These are phyloP conservation scores for Colletotrichum siamense DNA, from an alignment of 2,329 filamentous ascomycete species.

Conservation along the genomic window DNA sequence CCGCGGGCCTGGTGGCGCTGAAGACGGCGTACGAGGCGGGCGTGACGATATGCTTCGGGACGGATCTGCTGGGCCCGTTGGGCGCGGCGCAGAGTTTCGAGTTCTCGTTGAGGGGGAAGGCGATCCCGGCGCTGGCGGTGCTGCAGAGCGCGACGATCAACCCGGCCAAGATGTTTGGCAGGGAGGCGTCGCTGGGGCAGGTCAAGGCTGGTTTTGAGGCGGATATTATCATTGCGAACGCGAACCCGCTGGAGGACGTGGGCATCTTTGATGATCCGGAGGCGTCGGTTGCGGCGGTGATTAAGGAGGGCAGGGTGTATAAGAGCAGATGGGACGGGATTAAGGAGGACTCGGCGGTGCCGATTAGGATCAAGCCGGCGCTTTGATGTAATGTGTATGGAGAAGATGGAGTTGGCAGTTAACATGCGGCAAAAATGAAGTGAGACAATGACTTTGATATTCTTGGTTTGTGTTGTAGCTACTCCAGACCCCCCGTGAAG, in stretches of 20 bases:
- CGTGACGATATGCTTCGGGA: slow-evolving; percentile 62
- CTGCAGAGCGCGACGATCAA: slow-evolving; percentile 46
- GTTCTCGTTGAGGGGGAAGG: slow-evolving; percentile 32
- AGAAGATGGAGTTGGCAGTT: neutral
- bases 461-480: neutral
- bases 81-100: slow-evolving; percentile 35
- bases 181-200: slow-evolving; percentile 53
- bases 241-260: slow-evolving; percentile 61
- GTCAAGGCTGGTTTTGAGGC: slow-evolving; percentile 55
- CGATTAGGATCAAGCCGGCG: slow-evolving; percentile 10
- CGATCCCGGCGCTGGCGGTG: slow-evolving; percentile 27
- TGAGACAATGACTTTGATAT: neutral
- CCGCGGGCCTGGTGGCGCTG: slow-evolving; percentile 49
- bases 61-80: slow-evolving; percentile 39
- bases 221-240: slow-evolving; percentile 57
- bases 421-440: neutral
- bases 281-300: slow-evolving; percentile 49
- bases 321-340: slow-evolving; percentile 27
- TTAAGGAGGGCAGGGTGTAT: slow-evolving; percentile 58
- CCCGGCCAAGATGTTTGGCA: slow-evolving; percentile 52
- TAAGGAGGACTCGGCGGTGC: slow-evolving; percentile 18
- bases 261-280: slow-evolving; percentile 53
- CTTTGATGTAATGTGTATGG: neutral
- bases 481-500: slow-evolving; percentile 21
- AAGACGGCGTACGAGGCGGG: slow-evolving; percentile 56